phyloP scores from a whole-genome alignment of 1,284 basidiomycete species.

The Austroboletus niveus region DNA sequence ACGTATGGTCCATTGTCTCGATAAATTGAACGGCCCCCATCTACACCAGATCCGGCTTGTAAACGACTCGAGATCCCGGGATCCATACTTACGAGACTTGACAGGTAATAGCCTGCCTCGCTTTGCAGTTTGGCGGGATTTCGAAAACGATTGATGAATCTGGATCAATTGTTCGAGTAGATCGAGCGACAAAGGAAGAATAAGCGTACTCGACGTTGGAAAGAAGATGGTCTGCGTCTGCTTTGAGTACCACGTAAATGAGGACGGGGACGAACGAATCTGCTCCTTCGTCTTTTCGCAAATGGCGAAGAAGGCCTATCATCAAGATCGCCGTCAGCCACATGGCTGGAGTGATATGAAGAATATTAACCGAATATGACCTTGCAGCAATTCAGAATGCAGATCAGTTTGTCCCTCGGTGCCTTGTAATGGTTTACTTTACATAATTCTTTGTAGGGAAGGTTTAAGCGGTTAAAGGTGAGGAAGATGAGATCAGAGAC shows the following conservation, averaged over 20 bases:
- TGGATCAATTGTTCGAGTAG: not conserved
- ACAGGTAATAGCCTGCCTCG: slow-evolving; percentile 97
- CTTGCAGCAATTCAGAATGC: slow-evolving; percentile 97
- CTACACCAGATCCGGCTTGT: slow-evolving; percentile 18
- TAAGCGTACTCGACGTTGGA: slow-evolving; percentile 88
- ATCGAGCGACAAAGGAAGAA: not conserved
- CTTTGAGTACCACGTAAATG: slow-evolving; percentile 91
- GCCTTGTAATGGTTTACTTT: slow-evolving; percentile 99
- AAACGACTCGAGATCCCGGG: not conserved
- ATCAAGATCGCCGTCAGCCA: slow-evolving; percentile 2
- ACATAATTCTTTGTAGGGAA: slow-evolving; percentile 63
- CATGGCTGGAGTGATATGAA: slow-evolving; percentile 3
- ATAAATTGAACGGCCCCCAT: slow-evolving; percentile 29
- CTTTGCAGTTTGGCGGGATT: slow-evolving; percentile 88
- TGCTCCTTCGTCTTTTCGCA: slow-evolving; percentile 76
- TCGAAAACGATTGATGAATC: slow-evolving; percentile 95
- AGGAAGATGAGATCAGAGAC: slow-evolving; percentile 34
- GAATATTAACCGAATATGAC: slow-evolving; percentile 88
- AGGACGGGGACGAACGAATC: slow-evolving; percentile 95
- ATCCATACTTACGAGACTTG: slow-evolving; percentile 70
- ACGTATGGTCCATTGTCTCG: slow-evolving; percentile 92
- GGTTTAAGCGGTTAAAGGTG: not conserved
- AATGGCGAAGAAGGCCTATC: slow-evolving; percentile 84
- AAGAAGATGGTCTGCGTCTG: slow-evolving; percentile 90
- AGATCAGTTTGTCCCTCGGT: slow-evolving; percentile 96